Evolutionary conservation across 2,329 filamentous ascomycete species (phyloP).

Genomic region (Bimuria novae-zelandiae): DNA sequence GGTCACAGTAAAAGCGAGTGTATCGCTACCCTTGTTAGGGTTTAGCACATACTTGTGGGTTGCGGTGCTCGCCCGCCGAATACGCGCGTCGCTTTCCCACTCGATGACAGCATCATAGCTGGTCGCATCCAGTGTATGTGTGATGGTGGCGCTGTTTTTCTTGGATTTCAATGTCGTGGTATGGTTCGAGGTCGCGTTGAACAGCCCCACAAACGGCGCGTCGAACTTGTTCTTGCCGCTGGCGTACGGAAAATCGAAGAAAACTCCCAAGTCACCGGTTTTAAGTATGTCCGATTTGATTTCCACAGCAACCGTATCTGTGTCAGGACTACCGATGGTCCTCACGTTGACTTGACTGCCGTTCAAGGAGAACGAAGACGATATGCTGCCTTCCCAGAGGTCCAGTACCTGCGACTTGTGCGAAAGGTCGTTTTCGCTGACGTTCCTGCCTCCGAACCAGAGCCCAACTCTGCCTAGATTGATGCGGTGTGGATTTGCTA

Average conservation of each 20-base stretch:
- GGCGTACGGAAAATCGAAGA: slow-evolving; percentile 59
- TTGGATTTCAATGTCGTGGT: slow-evolving; percentile 44
- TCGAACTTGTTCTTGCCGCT: slow-evolving; percentile 58
- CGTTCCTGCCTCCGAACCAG: slow-evolving; percentile 47
- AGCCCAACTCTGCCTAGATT: slow-evolving; percentile 57
- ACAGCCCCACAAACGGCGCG: slow-evolving; percentile 59
- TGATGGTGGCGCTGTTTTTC: slow-evolving; percentile 45
- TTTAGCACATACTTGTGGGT: slow-evolving; percentile 54
- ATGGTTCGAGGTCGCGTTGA: slow-evolving; percentile 54
- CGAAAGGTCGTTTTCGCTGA: slow-evolving; percentile 49
- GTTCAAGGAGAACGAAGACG: slow-evolving; percentile 52
- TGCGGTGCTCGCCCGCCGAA: slow-evolving; percentile 40
- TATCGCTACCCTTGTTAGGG: slow-evolving; percentile 29
- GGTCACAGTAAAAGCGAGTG: slow-evolving; percentile 29
- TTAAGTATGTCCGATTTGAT: slow-evolving; percentile 51
- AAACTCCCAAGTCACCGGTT: slow-evolving; percentile 49
- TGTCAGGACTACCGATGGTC: slow-evolving; percentile 53
- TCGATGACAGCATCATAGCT: slow-evolving; percentile 49
- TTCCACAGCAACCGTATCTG: slow-evolving; percentile 53
- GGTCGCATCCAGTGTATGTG: slow-evolving; percentile 51
- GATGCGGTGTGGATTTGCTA: slow-evolving; percentile 58
- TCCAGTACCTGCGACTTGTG: slow-evolving; percentile 53
- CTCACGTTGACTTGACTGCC: slow-evolving; percentile 48
- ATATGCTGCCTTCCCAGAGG: slow-evolving; percentile 54
- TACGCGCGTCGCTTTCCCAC: slow-evolving; percentile 44